These are phyloP conservation scores for Sphagnum fallax DNA, from an alignment of 228 moss, liverwort and hornwort genomes.

Conservation along the genomic window DNA sequence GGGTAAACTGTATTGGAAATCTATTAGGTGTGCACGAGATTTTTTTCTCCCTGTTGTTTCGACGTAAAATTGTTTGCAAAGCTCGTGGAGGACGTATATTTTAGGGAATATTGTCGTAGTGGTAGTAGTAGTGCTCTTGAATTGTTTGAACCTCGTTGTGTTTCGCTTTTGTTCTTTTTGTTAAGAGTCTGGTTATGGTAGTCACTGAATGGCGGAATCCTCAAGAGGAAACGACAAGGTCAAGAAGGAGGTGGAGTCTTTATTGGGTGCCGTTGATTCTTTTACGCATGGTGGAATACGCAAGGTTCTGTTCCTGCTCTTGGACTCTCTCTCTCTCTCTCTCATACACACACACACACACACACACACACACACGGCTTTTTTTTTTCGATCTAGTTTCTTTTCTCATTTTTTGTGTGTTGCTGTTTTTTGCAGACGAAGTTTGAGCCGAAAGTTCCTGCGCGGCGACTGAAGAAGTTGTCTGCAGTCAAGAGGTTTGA, in stretches of 20 bases:
- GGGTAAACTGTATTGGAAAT: no score
- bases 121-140: no score
- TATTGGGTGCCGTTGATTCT: constrained; percentile 18
- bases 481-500: constrained; percentile 26
- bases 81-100: no score
- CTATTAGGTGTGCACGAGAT: no score
- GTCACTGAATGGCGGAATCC: constrained; percentile 24
- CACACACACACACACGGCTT: no score
- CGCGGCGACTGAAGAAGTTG: constrained; percentile 65
- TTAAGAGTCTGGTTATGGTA: neutral
- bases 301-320: constrained; percentile 21
- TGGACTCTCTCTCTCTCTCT: no score
- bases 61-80: no score
- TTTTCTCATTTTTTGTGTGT: neutral
- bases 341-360: fast-evolving
- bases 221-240: constrained; percentile 19
- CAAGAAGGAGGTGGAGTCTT: constrained; percentile 7
- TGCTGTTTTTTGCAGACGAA: constrained; percentile 35
- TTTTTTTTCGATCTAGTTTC: neutral
- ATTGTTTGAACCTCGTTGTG: no score
- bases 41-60: no score
- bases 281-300: constrained; percentile 77
- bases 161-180: no score
- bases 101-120: no score
- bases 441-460: constrained; percentile 78